phyloP scores from a whole-genome alignment of 176 grass and related monocot genomes.

The Oryza australiensis region DNA sequence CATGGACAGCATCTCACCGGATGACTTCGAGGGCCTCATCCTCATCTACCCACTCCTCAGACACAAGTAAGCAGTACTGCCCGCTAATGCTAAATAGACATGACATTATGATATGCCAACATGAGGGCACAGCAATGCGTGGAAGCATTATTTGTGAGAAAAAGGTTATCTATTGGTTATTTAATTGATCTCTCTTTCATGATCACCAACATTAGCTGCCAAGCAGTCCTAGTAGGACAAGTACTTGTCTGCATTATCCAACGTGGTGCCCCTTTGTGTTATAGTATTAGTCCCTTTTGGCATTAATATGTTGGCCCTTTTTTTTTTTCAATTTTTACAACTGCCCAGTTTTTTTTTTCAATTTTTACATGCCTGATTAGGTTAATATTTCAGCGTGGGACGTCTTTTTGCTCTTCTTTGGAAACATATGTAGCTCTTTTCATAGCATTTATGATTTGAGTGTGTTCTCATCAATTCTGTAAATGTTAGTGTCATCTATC shows the following conservation, averaged over 20 bases:
- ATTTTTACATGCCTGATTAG: background rate
- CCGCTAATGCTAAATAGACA: slow-evolving; percentile 27
- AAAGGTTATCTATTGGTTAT: slow-evolving; percentile 6
- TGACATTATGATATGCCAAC: slow-evolving; percentile 30
- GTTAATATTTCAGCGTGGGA: slow-evolving; percentile 7
- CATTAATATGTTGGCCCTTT: slow-evolving; percentile 9
- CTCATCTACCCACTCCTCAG: slow-evolving; percentile 93
- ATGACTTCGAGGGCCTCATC: slow-evolving; percentile 79
- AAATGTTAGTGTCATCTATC: background rate
- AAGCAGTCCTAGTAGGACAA: slow-evolving; percentile 35
- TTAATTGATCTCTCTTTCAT: slow-evolving; percentile 33
- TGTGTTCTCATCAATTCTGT: slow-evolving; percentile 21
- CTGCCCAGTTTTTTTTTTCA: background rate
- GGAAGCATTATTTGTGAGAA: slow-evolving; percentile 26
- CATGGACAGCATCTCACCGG: slow-evolving; percentile 65
- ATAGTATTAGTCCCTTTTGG: slow-evolving; percentile 12
- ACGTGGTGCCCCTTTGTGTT: slow-evolving; percentile 16
- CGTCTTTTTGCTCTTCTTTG: slow-evolving; percentile 18
- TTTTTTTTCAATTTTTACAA: slow-evolving; percentile 28
- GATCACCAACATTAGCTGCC: slow-evolving; percentile 39
- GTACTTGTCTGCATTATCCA: slow-evolving; percentile 49
- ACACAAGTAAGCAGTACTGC: slow-evolving; percentile 74
- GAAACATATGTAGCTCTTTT: background rate
- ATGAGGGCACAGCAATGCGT: slow-evolving; percentile 25
- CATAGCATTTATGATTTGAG: slow-evolving; percentile 25